phyloP scores from a whole-genome alignment of 164 flowering plant genomes.

The Magnolia kwangsiensis region DNA sequence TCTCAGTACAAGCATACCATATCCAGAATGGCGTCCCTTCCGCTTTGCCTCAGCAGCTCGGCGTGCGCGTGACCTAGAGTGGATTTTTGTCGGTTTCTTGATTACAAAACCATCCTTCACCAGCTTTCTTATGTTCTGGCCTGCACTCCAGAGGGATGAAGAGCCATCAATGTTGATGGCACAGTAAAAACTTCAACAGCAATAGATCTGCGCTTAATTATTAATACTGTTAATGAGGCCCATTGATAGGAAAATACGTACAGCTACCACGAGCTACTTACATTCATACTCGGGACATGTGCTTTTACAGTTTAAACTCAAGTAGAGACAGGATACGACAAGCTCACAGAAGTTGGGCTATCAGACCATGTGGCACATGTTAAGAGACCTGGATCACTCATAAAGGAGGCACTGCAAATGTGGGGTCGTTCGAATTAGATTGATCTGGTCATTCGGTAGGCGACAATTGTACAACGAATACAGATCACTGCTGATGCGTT shows the following conservation, averaged over 20 bases:
- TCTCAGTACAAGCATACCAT: slow-evolving; percentile 13
- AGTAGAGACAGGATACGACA: background rate
- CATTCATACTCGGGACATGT: too few relatives aligned
- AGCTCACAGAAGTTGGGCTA: background rate
- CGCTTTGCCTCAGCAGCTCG: slow-evolving; percentile 24
- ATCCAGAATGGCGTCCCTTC: slow-evolving; percentile 34
- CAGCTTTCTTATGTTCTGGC: slow-evolving; percentile 35
- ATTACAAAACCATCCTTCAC: slow-evolving; percentile 36
- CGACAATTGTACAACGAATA: too few relatives aligned
- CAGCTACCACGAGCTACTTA: too few relatives aligned
- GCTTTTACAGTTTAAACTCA: background rate
- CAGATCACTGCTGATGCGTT: too few relatives aligned
- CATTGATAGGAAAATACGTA: too few relatives aligned
- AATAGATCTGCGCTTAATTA: too few relatives aligned
- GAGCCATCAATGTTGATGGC: background rate
- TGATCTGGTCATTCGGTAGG: too few relatives aligned
- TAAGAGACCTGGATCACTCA: too few relatives aligned
- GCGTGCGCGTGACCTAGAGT: slow-evolving; percentile 32
- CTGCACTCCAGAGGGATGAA: slow-evolving; percentile 1
- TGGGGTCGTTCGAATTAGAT: too few relatives aligned
- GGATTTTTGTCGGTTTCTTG: slow-evolving; percentile 31
- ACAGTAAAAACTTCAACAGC: background rate
- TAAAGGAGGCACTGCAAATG: too few relatives aligned
- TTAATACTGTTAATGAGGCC: too few relatives aligned
- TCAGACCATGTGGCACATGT: background rate